Base-by-base conservation (phyloP, 108 stramenopile species). In the Conticribra guillardii region DNA sequence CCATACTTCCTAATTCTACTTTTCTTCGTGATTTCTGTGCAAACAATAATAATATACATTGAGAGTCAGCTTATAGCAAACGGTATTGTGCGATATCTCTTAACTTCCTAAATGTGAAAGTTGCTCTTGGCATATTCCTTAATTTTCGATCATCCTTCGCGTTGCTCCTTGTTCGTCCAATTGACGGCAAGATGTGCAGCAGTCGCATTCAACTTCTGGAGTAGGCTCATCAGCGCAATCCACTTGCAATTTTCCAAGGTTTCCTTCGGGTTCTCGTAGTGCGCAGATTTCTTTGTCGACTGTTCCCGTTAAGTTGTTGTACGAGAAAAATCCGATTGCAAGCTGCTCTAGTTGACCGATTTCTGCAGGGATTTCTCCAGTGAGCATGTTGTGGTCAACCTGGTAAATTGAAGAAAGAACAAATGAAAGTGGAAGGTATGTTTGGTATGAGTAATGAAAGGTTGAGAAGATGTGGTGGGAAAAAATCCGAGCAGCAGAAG, bases 311-410 rank as follows among this genome's bases (percentile, higher is more conserved):
- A 64, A 73, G 28, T 54, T 56, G 24, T 73, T 73, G 41, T 65
- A 64, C 3, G 63, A 66, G 37, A 61, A 61, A 46, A 71, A 71
- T 5, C 70, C 70, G 61, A 61, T 60, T 31, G 28, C 28, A 17
- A 81, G 50, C 11, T 71, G 41, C 7, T 56, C 16, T 17, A 85
- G 26, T 17, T 62, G 21, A 8, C 80, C 71, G 17, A 85, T 34
- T 17, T 59, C 52, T 18, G 55, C 55, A 7, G 84, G 84, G 54
- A 85, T 79, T 0, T 63, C 74, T 31, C 84, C 84, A 54, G 65
- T 65, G 16, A 85, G 22, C 48, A 14, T 8, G 60, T 81, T 81
- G 18, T 56, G 11, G 26, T 68, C 57, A 11, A 68, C 37, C 37
- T 41, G 37, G 11, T 5, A n/a, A n/a, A n/a, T n/a, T n/a, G 37